phyloP scores from a whole-genome alignment of 1,284 basidiomycete genomes.

The Cryptococcus sp. region DNA sequence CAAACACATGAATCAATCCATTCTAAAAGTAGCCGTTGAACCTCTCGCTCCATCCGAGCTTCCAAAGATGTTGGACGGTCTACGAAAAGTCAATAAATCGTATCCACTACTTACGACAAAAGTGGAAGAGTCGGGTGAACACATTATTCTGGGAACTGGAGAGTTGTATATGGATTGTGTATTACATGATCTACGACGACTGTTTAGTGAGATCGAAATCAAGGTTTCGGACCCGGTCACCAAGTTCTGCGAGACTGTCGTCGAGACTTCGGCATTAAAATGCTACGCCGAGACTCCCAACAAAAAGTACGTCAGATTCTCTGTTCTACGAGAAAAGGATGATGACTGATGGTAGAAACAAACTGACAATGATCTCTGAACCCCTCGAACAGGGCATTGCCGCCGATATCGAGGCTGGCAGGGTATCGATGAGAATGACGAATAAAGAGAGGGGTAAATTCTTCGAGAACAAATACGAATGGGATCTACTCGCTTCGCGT shows the following conservation, averaged over 20 bases:
- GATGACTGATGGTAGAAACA: conserved; percentile 62
- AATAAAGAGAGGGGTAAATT: conserved; percentile 88
- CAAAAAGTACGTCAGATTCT: conserved; percentile 70
- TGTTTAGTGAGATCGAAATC: conserved; percentile 99
- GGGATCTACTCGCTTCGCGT: conserved; percentile 94
- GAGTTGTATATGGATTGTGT: conserved; percentile 96
- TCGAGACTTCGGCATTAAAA: conserved; percentile 96
- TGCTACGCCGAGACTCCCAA: conserved; percentile 99
- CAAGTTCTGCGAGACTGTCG: conserved; percentile 96
- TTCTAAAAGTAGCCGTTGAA: conserved; percentile 98
- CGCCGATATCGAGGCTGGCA: conserved; percentile 87
- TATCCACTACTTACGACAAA: conserved; percentile 93
- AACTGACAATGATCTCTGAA: conserved; percentile 95
- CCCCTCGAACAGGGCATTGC: conserved; percentile 89
- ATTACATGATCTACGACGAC: conserved; percentile 86
- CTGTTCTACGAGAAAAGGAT: background rate
- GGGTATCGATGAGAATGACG: conserved; percentile 87
- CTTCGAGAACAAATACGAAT: conserved; percentile 94
- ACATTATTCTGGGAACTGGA: conserved; percentile 93
- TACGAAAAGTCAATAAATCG: conserved; percentile 95
- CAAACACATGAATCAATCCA: conserved; percentile 92
- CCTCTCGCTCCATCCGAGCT: conserved; percentile 95
- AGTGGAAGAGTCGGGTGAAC: conserved; percentile 97
- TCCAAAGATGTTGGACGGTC: conserved; percentile 95
- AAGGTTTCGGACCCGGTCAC: conserved; percentile 99